Percentiles rank a stretch among this genome's conserved stretches.
Conservation (phyloP, 73 alveolate species). For the Paramecium primaurelia region DNA sequence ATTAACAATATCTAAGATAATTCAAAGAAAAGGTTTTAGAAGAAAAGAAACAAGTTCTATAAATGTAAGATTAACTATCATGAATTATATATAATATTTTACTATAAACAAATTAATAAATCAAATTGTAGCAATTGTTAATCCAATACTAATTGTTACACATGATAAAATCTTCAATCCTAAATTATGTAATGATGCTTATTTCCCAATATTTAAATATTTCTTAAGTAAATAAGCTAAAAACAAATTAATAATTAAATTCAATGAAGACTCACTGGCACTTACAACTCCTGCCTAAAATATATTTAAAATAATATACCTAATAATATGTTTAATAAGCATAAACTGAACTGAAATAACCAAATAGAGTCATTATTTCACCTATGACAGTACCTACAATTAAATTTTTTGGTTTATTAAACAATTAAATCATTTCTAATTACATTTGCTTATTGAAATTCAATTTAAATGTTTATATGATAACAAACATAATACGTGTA, state of each 20-base stretch:
- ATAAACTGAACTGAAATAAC: constrained; percentile 33
- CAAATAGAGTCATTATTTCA: constrained; percentile 18
- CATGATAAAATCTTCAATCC: constrained; percentile 35
- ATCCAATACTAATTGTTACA: constrained; percentile 23
- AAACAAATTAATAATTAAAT: constrained; percentile 13
- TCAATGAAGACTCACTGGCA: constrained; percentile 44
- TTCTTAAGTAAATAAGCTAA: constrained; percentile 6
- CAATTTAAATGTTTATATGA: background rate
- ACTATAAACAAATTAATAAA: background rate
- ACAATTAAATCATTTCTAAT: background rate
- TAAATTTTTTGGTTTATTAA: background rate
- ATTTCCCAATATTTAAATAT: constrained; percentile 28
- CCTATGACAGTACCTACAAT: constrained; percentile 2
- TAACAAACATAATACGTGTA: constrained; percentile 4
- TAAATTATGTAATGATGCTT: constrained; percentile 10
- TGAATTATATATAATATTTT: background rate
- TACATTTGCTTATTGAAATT: background rate
- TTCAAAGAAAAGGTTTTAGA: background rate
- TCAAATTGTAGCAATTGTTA: constrained; percentile 10
- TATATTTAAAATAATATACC: background rate
- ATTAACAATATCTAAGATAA: background rate
- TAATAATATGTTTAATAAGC: constrained; percentile 33
- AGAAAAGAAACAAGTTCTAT: background rate
- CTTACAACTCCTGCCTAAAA: constrained; percentile 48
- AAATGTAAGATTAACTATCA: background rate